Conservation (phyloP, 176 grass and related monocot species). For the Poa annua region DNA sequence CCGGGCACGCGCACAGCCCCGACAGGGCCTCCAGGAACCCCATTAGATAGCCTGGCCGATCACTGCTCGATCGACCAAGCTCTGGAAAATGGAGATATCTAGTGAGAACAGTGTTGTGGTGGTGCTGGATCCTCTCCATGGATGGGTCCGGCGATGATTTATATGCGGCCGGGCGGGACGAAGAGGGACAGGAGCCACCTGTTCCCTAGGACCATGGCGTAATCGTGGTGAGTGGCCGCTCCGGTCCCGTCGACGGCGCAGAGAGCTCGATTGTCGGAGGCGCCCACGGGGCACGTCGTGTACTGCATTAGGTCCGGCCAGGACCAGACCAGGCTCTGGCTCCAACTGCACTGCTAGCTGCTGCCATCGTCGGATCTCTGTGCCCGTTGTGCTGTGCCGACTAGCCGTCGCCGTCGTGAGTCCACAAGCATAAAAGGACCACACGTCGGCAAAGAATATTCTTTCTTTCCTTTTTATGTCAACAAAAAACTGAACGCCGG, state of each 20-base stretch:
- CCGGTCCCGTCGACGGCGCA: background rate
- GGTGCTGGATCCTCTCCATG: background rate
- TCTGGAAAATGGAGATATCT: background rate
- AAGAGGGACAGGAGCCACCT: background rate
- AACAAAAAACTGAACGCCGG: too few species aligned
- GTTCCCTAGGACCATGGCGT: background rate
- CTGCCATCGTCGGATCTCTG: background rate
- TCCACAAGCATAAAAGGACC: background rate
- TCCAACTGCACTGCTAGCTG: background rate
- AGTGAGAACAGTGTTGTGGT: background rate
- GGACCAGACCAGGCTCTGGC: background rate
- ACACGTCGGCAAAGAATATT: slow-evolving; percentile 12
- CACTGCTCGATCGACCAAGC: background rate
- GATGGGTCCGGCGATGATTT: background rate
- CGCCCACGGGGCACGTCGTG: background rate
- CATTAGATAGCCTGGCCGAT: background rate
- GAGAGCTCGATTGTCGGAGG: background rate
- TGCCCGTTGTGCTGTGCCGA: slow-evolving; percentile 14
- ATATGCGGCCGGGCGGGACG: background rate
- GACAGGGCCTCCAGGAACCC: slow-evolving; percentile 10
- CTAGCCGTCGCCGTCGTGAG: background rate
- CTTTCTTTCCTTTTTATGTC: slow-evolving; percentile 7
- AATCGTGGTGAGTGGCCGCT: background rate
- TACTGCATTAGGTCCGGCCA: background rate
- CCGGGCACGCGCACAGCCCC: slow-evolving; percentile 8